Conservation (phyloP, 2,329 filamentous ascomycete genomes). For the Coniochaeta hoffmannii region DNA sequence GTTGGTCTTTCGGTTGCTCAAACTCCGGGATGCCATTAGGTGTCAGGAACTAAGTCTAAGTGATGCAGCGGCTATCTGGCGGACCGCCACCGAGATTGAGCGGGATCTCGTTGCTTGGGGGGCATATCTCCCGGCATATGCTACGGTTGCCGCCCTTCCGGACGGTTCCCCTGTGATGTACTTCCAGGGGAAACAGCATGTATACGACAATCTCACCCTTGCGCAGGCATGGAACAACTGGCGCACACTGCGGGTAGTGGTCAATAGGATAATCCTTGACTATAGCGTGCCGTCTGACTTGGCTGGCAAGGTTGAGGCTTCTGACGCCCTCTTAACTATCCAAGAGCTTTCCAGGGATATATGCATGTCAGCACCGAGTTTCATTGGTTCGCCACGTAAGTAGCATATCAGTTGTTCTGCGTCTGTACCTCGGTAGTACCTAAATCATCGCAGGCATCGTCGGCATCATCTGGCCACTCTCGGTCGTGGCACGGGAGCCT, state of each 20-base stretch:
- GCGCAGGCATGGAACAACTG: conserved; percentile 17
- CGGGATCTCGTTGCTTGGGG: conserved; percentile 4
- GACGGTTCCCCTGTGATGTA: neutral
- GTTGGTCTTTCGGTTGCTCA: conserved; percentile 11
- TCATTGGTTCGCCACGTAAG: conserved; percentile 6
- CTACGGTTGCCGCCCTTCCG: conserved; percentile 1
- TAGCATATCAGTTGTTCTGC: neutral
- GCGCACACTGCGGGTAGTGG: conserved; percentile 11
- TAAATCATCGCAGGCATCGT: conserved; percentile 1
- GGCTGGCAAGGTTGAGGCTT: too few species aligned
- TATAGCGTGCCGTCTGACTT: neutral
- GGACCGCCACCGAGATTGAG: conserved; percentile 7
- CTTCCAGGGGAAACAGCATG: conserved; percentile 11
- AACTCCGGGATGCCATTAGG: conserved; percentile 14
- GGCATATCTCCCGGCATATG: conserved; percentile 1
- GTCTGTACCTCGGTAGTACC: neutral
- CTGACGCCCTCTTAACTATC: conserved; percentile 3
- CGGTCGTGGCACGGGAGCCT: conserved; percentile 9
- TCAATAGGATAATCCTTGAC: conserved; percentile 10
- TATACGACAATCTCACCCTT: conserved; percentile 9
- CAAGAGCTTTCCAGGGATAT: conserved; percentile 8
- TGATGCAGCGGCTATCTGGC: conserved; percentile 8
- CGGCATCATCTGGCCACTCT: conserved; percentile 11
- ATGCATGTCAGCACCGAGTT: conserved; percentile 8
- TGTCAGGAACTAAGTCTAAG: conserved; percentile 7